Base-by-base conservation (phyloP, 1,284 basidiomycete species). In the Sporisorium reilianum region DNA sequence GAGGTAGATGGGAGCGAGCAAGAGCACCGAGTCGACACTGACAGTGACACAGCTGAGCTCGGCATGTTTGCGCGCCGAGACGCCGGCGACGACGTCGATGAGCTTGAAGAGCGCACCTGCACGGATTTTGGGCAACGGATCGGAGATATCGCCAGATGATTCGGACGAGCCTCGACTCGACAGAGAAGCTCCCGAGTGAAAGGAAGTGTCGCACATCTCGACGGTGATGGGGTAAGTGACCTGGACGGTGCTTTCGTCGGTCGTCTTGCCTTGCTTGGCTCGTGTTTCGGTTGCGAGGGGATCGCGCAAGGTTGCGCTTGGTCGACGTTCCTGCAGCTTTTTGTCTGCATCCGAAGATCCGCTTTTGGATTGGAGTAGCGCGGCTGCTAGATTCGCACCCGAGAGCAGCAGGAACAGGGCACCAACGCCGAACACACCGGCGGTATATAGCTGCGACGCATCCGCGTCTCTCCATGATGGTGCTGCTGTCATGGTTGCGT, bases 41-140 rank as follows among this genome's bases (percentile, higher is more conserved):
- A 86, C 77, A 23, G 85, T 86, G n/a, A 86, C 77, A 54, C 84
- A 85, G 25, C 80, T 79, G 5, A 75, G 67, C 22, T 77, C 80
- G 5, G 85, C 81, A 38, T 86, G 85, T 40, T 84, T 80, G 34
- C 85, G 75, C 1, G 85, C 83, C 11, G 84, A 83, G 7, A 86
- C 81, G 2, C 85, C 85, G 5, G 85, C 85, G 2, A 84, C 80
- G n/a, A 86, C 80, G 49, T 86, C 85, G 67, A 86, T 84, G 22
- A 86, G 67, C 57, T 85, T 86, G 61, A 86, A 80, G 9, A 86
- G 75, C 16, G 85, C 85, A 25, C 85, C 85, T 5, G 84, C 85
- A 20, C 80, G 82, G 11, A 85, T 59, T 49, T 69, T 72, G 10
- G 72, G 73, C 5, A 58, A 44, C 1, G 51, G 16, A 3, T 61